These are phyloP conservation scores for Leersia perrieri DNA, from an alignment of 176 grass and related monocot genomes.

Conservation along the genomic window DNA sequence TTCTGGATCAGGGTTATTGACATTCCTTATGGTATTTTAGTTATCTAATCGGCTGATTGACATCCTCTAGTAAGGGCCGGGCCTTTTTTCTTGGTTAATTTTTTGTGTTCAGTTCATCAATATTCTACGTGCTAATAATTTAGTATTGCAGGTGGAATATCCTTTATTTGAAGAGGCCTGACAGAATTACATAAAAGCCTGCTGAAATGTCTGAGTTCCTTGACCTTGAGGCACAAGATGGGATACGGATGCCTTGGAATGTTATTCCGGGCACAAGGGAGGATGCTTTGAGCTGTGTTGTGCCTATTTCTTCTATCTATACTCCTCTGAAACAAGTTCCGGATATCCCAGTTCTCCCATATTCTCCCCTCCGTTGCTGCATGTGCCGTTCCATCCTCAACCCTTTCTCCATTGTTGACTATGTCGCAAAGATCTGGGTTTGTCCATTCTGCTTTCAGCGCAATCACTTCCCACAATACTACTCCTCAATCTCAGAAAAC, in stretches of 20 bases:
- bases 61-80: background rate
- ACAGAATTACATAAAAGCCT: conserved; percentile 8
- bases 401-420: conserved; percentile 84
- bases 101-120: background rate
- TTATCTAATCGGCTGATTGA: background rate
- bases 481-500: conserved; percentile 56
- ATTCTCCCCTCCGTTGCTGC: conserved; percentile 73
- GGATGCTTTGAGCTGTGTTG: conserved; percentile 55
- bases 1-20: background rate
- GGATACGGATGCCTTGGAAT: conserved; percentile 95
- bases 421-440: conserved; percentile 56
- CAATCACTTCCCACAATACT: conserved; percentile 69
- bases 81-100: background rate
- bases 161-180: conserved; percentile 22
- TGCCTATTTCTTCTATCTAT: conserved; percentile 80
- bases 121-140: conserved; percentile 4
- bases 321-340: conserved; percentile 68
- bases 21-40: background rate
- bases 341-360: conserved; percentile 62
- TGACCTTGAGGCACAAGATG: conserved; percentile 72
- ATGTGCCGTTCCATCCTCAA: conserved; percentile 87
- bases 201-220: conserved; percentile 72
- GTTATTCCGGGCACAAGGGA: conserved; percentile 76
- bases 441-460: conserved; percentile 71
- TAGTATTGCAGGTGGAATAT: conserved; percentile 28